Evolutionary conservation across 306 rosid genomes (phyloP).

Genomic region (Herpetospermum pedunculosum): DNA sequence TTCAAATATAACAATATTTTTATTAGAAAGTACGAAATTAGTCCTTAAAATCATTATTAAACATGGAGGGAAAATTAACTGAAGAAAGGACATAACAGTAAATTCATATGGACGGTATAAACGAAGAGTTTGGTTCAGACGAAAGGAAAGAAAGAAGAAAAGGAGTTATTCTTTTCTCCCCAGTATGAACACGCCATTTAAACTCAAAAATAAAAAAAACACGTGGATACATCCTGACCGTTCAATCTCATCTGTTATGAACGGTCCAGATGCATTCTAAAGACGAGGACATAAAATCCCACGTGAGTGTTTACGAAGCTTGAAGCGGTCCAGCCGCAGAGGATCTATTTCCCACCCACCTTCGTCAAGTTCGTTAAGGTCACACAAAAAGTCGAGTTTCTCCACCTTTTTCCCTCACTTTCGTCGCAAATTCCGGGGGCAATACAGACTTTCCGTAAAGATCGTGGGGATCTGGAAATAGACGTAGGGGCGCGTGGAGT

Average conservation of each 20-base stretch:
- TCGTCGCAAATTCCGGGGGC: background rate
- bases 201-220: background rate
- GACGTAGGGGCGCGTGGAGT: background rate
- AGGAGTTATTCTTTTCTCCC: background rate
- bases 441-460: background rate
- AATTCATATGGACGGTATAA: background rate
- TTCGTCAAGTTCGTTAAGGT: background rate
- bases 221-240: background rate
- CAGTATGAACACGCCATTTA: background rate
- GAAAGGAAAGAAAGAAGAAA: background rate
- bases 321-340: constrained; percentile 1
- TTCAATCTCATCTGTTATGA: background rate
- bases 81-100: background rate
- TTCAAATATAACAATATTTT: no score
- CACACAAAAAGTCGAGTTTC: background rate
- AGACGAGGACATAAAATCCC: background rate
- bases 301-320: constrained; percentile 1
- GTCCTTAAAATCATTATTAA: no score
- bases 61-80: background rate
- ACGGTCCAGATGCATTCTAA: background rate
- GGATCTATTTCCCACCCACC: background rate
- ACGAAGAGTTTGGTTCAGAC: background rate
- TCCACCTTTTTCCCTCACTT: background rate
- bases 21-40: no score
- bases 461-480: background rate